These are phyloP conservation scores for Cryptococcus sp. DNA, from an alignment of 1,284 basidiomycete species.

Conservation along the genomic window DNA sequence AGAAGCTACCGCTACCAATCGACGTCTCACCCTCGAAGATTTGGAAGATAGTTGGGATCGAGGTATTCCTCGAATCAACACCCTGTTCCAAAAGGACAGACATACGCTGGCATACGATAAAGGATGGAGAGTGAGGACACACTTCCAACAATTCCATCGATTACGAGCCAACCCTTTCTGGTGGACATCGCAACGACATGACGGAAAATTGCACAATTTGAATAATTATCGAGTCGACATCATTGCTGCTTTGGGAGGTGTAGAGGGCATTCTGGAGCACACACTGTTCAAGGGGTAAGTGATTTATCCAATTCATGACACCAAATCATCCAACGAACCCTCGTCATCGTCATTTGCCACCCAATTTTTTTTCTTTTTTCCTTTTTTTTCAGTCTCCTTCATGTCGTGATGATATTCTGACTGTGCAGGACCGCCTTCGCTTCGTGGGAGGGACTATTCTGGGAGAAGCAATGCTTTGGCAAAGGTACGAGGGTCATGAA, in stretches of 20 bases:
- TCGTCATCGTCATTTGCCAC: no score
- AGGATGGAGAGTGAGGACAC: conserved; percentile 88
- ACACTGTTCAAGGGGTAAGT: conserved; percentile 81
- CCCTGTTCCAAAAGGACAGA: conserved; percentile 58
- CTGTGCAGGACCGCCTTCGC: conserved; percentile 62
- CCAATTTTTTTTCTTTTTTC: no score
- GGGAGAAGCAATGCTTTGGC: conserved; percentile 84
- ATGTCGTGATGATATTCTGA: background rate
- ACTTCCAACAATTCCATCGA: conserved; percentile 97
- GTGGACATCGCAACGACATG: conserved; percentile 98
- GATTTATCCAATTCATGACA: background rate
- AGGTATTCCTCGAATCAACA: conserved; percentile 69
- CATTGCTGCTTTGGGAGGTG: conserved; percentile 85
- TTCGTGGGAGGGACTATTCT: conserved; percentile 63
- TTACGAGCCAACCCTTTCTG: conserved; percentile 80
- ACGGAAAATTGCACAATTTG: conserved; percentile 96
- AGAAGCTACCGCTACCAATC: conserved; percentile 96
- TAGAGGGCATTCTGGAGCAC: conserved; percentile 92
- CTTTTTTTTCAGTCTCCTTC: no score
- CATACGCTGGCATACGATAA: conserved; percentile 97
- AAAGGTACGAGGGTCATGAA: no score
- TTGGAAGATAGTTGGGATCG: conserved; percentile 95
- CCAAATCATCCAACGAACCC: no score
- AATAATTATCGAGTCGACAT: conserved; percentile 99
- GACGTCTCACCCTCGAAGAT: conserved; percentile 93